A percentile compares a stretch with the other conserved stretches of the same genome.
phyloP scores from a whole-genome alignment of 257 asterid species.

The Handroanthus guayacan region DNA sequence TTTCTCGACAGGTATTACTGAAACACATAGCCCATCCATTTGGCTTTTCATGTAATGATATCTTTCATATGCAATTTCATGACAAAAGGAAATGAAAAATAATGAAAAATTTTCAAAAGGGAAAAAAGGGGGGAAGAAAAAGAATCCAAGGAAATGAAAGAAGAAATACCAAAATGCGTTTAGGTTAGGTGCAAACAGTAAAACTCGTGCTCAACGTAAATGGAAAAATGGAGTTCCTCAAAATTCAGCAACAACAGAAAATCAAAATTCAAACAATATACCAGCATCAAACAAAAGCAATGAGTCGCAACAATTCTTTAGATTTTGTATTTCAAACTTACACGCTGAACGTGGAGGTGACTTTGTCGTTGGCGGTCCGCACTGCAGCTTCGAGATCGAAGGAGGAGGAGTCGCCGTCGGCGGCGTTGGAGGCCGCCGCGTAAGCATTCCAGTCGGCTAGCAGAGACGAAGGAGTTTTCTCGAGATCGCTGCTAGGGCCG shows the following conservation, averaged over 20 bases:
- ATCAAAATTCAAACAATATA: slow-evolving; percentile 6
- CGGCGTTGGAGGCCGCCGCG: slow-evolving; percentile 60
- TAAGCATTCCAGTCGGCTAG: slow-evolving; percentile 94
- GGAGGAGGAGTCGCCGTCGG: slow-evolving; percentile 55
- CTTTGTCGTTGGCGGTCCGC: slow-evolving; percentile 74
- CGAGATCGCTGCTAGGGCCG: slow-evolving; percentile 72
- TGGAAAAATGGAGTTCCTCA: background rate
- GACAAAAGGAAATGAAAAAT: too few species aligned
- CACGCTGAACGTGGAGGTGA: slow-evolving; percentile 79
- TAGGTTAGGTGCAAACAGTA: background rate
- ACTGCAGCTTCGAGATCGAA: slow-evolving; percentile 94
- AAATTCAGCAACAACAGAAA: background rate
- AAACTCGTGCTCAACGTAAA: background rate
- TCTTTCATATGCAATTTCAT: background rate
- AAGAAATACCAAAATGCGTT: background rate
- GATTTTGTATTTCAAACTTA: slow-evolving; percentile 43
- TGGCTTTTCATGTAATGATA: background rate
- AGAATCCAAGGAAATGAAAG: background rate
- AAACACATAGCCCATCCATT: background rate
- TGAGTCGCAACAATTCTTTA: background rate
- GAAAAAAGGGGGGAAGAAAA: too few species aligned
- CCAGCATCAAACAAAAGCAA: slow-evolving; percentile 3
- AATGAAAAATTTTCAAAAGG: too few species aligned
- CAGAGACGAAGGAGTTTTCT: slow-evolving; percentile 63
- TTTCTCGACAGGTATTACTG: background rate